phyloP scores from a whole-genome alignment of 108 stramenopile species.

The Cyclostephanos invisitatus region DNA sequence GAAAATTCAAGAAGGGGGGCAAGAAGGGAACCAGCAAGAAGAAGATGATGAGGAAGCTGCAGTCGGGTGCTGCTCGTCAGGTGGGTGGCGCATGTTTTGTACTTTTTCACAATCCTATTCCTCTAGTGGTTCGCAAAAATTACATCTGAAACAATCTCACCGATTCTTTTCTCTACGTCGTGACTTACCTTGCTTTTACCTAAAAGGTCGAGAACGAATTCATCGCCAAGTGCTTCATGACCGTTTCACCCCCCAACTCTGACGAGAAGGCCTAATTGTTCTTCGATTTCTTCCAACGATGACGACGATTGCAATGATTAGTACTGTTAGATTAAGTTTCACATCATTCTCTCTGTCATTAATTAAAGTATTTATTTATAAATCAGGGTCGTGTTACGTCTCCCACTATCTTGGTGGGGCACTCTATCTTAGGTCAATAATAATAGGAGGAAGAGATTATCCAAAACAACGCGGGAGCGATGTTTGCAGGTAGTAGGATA shows the following conservation, averaged over 20 bases:
- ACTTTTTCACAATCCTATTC: neutral
- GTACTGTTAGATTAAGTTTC: neutral
- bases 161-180: neutral
- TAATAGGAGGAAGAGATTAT: no score
- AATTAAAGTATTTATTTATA: neutral
- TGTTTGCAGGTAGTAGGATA: no score
- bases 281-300: neutral
- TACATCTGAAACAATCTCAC: neutral
- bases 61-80: conserved; percentile 72
- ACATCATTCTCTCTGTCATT: neutral
- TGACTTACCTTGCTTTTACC: neutral
- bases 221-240: conserved; percentile 86
- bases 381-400: neutral
- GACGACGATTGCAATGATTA: no score
- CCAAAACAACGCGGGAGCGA: no score
- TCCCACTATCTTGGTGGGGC: no score
- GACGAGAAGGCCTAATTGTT: conserved; percentile 42
- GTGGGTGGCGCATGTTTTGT: conserved; percentile 1
- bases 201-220: conserved; percentile 74
- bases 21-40: conserved; percentile 75
- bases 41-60: conserved; percentile 82
- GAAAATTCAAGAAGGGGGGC: conserved; percentile 82
- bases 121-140: conserved; percentile 3
- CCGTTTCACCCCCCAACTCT: conserved; percentile 64
- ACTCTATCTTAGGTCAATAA: no score